These are phyloP conservation scores for Taphrina wiesneri DNA, from an alignment of 1,139 yeast species.

Conservation along the genomic window DNA sequence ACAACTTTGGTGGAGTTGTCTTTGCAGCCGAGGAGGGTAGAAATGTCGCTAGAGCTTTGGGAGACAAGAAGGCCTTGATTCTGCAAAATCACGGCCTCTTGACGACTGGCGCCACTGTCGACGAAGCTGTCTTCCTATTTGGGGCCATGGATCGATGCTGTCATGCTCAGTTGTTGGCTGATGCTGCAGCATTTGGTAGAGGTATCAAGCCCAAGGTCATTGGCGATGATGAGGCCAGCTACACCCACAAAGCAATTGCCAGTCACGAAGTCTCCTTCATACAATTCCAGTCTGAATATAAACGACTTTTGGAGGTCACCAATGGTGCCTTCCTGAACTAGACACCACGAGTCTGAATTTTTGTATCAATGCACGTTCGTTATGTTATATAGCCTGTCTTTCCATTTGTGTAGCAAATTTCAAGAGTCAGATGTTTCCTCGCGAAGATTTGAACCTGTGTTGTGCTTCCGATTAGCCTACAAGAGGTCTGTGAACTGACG, in stretches of 20 bases:
- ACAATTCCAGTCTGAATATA: conserved; percentile 70
- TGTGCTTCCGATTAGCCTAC: neutral
- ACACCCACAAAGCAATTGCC: conserved; percentile 60
- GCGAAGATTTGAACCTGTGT: too few relatives aligned
- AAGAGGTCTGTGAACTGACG: neutral
- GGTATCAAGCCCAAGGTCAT: conserved; percentile 49
- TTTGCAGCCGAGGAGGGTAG: conserved; percentile 70
- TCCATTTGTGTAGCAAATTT: neutral
- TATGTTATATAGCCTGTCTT: neutral
- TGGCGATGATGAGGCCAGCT: conserved; percentile 69
- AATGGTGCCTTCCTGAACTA: conserved; percentile 26
- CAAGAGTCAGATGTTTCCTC: neutral
- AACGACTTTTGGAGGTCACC: conserved; percentile 38
- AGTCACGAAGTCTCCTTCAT: conserved; percentile 70
- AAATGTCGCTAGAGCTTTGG: conserved; percentile 66
- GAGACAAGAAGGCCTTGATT: conserved; percentile 60
- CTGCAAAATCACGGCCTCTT: conserved; percentile 76
- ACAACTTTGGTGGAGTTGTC: conserved; percentile 78
- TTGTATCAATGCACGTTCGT: neutral
- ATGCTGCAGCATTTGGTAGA: conserved; percentile 51
- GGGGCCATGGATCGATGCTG: conserved; percentile 69
- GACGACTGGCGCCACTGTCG: conserved; percentile 75
- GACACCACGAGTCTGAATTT: neutral
- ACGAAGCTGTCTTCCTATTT: conserved; percentile 77
- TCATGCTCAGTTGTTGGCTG: conserved; percentile 69